Conservation (phyloP, 1,139 yeast species). For the Lodderomyces oxycetoniae region DNA sequence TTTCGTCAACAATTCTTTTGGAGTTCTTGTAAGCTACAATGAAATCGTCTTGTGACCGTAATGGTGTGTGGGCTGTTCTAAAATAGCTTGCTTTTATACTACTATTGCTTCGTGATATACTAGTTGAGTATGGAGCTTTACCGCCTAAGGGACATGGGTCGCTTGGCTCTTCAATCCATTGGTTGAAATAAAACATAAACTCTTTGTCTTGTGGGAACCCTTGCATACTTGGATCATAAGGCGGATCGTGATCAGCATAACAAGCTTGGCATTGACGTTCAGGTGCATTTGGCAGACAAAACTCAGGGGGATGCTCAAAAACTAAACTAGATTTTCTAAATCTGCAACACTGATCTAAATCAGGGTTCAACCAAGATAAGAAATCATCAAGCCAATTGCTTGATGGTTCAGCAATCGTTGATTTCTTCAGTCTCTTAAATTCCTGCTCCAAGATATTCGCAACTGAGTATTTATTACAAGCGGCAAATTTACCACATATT, state of each 20-base stretch:
- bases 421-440: conserved; percentile 55
- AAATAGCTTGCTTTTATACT: conserved; percentile 58
- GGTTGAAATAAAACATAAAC: conserved; percentile 66
- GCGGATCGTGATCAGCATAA: conserved; percentile 49
- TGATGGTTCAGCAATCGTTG: conserved; percentile 75
- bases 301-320: conserved; percentile 22
- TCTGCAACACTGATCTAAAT: conserved; percentile 80
- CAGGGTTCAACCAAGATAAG: conserved; percentile 81
- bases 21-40: conserved; percentile 76
- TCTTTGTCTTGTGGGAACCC: conserved; percentile 68
- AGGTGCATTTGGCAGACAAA: conserved; percentile 68
- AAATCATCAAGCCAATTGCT: conserved; percentile 94
- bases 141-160: conserved; percentile 97
- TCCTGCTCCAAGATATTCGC: conserved; percentile 88
- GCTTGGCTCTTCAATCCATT: conserved; percentile 83
- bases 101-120: conserved; percentile 41
- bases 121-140: conserved; percentile 77
- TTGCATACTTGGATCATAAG: conserved; percentile 70
- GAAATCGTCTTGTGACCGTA: conserved; percentile 79
- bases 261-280: conserved; percentile 73
- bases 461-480: conserved; percentile 74
- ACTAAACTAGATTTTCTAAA: conserved; percentile 37
- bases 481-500: conserved; percentile 81
- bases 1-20: conserved; percentile 59
- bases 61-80: conserved; percentile 75